Percentiles rank a stretch among this genome's conserved stretches.
phyloP scores from a whole-genome alignment of 257 asterid genomes.

The Haberlea rhodopensis region DNA sequence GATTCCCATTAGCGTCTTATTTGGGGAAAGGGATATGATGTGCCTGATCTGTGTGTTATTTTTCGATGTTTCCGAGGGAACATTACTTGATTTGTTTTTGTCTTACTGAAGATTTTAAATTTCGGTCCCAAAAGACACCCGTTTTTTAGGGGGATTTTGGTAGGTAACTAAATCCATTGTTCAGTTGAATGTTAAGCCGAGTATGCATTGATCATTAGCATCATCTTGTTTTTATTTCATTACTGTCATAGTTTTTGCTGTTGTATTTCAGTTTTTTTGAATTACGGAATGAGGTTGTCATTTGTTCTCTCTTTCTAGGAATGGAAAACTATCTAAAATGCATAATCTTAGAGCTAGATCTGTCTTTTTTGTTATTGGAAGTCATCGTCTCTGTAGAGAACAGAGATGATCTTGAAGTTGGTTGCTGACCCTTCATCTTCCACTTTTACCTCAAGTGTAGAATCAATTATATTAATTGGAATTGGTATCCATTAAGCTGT shows the following conservation, averaged over 20 bases:
- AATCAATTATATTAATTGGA: conserved; percentile 9
- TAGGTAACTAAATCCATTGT: conserved; percentile 24
- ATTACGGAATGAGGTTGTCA: not conserved
- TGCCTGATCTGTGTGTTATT: conserved; percentile 12
- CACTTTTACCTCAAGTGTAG: not conserved
- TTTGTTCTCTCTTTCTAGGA: not conserved
- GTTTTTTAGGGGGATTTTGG: conserved; percentile 20
- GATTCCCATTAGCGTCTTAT: conserved; percentile 33
- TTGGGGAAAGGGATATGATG: conserved; percentile 17
- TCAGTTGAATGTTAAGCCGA: not conserved
- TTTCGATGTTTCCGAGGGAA: conserved; percentile 33
- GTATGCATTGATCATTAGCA: conserved; percentile 9
- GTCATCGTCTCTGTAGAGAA: conserved; percentile 6
- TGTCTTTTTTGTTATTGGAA: conserved; percentile 4
- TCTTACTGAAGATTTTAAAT: conserved; percentile 20
- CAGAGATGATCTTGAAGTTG: conserved; percentile 20
- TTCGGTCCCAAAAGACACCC: conserved; percentile 12
- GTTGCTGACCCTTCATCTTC: conserved; percentile 22
- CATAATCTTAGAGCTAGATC: conserved; percentile 12
- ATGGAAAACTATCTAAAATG: not conserved
- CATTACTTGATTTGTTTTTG: conserved; percentile 33
- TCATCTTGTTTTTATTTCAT: conserved; percentile 11
- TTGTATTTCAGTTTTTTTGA: conserved; percentile 6
- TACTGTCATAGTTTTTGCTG: not conserved
- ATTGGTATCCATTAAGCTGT: not conserved